Evolutionary conservation across 2,329 filamentous ascomycete species (phyloP), one percentile per base, ranked within the genome.

Genomic region (Orbilia blumenaviensis): DNA sequence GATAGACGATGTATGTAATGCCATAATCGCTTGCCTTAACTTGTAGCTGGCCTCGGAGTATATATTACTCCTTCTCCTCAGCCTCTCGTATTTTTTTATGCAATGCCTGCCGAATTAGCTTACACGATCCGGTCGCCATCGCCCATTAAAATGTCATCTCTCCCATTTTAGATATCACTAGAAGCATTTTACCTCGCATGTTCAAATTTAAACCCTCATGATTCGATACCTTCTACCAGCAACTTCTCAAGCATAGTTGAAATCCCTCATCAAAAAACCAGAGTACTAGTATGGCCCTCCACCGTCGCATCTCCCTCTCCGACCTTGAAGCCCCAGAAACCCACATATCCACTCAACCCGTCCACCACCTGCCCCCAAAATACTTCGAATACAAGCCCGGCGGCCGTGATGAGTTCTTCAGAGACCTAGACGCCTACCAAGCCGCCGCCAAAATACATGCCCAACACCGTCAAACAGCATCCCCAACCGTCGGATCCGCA

Each of bases 271-370:
- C 41, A 12, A 60, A 60, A 12, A 54, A 21, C 16, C 23, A 36
- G 10, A 32, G 25, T 27, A n/a, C 27, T 10, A 27, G 12, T 3
- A 56, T 56, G 52, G 52, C 48, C 23, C 68, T 75, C 2, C 62
- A 75, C 46, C 69, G 69, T 32, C 69, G 69, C 46, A 75, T 75
- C 52, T 75, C 69, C 60, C 54, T 75, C 62, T 75, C 69, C 46
- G 69, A 75, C 34, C 41, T 75, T 36, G 69, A 61, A 32, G 34
- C 34, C 36, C 38, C 46, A 12, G 63, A 67, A 52, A 44, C 42
- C 32, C 42, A 23, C 29, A 46, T 62, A 29, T 36, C 62, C 14
- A 2, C 23, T 14, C 69, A 62, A 38, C 62, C 69, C 1, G 9
- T 34, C 18, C 36, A 38, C 16, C 29, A 42, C 25, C 36, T 42